Evolutionary conservation across 331 rosid species (phyloP), one percentile per base, ranked within the genome.

Genomic region (Cydonia oblonga): DNA sequence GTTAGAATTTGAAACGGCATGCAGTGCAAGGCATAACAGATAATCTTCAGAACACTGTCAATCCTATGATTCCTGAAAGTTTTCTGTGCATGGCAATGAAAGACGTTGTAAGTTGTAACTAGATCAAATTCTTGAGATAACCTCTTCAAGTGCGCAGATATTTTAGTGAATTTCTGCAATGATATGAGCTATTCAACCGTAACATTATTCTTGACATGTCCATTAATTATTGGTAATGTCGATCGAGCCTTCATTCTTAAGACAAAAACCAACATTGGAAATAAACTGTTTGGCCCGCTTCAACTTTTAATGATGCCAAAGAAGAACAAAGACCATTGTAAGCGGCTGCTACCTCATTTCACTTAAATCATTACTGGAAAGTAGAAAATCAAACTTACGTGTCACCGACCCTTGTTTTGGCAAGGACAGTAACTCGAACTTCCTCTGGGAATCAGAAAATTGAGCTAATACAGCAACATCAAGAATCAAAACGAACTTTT

Each of bases 221-320:
- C 20, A 58, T 35, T 35, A 35, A 35, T 35, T 66, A 40, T 66
- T 73, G 49, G 66, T 5, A 63, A n/a, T 63, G 15, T 8, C n/a
- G 60, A 68, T 82, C 19, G 3, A 35, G 40, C 40, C 12, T 35
- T 35, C 40, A 46, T 42, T 80, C 52, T 73, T 81, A 75, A 7
- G 73, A 84, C 69, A 90, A 70, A 86, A 83, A 81, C 96, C 96
- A 90, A 53, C 87, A 79, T 75, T 84, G 90, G 68, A 90, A 90
- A 74, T 75, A 74, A 76, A 86, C 81, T 18, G 66, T 62, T 56
- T 70, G 85, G 72, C 77, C 79, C 7, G 56, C 64, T 62, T 35
- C 76, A 25, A 71, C 59, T 65, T 78, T 88, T 78, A 90, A 90
- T 35, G 74, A 63, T 77, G 68, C 78, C 71, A 77, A 73, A 64